Base-by-base conservation (phyloP, 2,329 filamentous ascomycete genomes). In the Sporothrix dimorphospora region DNA sequence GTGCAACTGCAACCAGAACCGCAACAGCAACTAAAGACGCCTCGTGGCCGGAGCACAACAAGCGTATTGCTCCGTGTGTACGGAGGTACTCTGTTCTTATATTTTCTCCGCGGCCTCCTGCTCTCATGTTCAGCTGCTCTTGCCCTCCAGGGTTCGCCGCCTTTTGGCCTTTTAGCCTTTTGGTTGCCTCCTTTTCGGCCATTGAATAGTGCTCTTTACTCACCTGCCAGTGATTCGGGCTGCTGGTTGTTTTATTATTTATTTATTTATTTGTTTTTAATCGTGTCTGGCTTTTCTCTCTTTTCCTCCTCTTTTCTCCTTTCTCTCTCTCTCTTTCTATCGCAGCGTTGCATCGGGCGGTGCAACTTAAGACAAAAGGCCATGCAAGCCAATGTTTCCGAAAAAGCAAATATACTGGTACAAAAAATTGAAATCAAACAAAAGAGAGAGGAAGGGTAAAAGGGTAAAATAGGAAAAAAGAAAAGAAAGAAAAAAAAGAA, bases 381-480 rank as follows among this genome's bases (percentile, higher is more conserved):
- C 30, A 47, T 11, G 24, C 30, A 40, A n/a, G 21, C 30, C 34
- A 51, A 34, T 59, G 55, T 70, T 70, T 53, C 38, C 49, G 53
- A 30, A 30, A 67, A 67, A 67, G 45, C 16, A 51, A 67, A 67
- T 51, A 66, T 49, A n/a, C 63, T 12, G n/a, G n/a, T n/a, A n/a
- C n/a, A n/a, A 40, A n/a, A 14, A n/a, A 47, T 16, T 47, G 16
- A 47, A 47, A 16, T 7, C 16, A n/a, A 40, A 11, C 38, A 40
- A 11, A 42, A 9, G 11, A 42, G 40, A 42, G 40, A 11, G 40
- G 4, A n/a, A 21, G 11, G 21, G 21, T 5, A 34, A 59, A 27
- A 34, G 49, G 8, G 24, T 7, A 34, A 30, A 59, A 59, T n/a
- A n/a, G 30, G 30, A 59, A 38, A 38, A 59, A 14, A 42, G n/a